A percentile compares a stretch with the other conserved stretches of the same genome.
Evolutionary conservation across 371 early-diverging fungal species (phyloP).

Genomic region (Circinella umbellata): DNA sequence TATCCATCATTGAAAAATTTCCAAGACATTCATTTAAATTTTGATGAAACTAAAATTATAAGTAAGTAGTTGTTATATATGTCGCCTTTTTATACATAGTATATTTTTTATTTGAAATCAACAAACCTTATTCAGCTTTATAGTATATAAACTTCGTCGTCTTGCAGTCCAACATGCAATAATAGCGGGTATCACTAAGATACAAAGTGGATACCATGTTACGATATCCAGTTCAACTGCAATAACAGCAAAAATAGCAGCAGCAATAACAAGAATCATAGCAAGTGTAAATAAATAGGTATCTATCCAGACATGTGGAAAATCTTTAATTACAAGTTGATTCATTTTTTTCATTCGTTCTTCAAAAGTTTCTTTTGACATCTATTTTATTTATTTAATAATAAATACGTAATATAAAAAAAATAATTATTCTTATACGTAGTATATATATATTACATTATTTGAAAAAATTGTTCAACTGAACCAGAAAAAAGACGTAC

Average conservation of each 20-base stretch:
- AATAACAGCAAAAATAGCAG: conserved; percentile 36
- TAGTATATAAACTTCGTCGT: conserved; percentile 30
- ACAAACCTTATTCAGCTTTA: conserved; percentile 21
- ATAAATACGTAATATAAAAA: not conserved
- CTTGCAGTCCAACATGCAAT: conserved; percentile 37
- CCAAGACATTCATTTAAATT: conserved; percentile 29
- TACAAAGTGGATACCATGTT: conserved; percentile 35
- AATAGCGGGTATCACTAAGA: conserved; percentile 29
- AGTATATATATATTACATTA: too few species aligned
- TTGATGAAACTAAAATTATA: conserved; percentile 28
- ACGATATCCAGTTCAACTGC: conserved; percentile 24
- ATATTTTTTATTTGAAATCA: not conserved
- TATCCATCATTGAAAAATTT: conserved; percentile 31
- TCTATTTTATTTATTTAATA: conserved; percentile 13
- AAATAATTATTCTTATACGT: too few species aligned
- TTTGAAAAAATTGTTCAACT: too few species aligned
- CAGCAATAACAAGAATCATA: conserved; percentile 27
- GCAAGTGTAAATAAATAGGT: conserved; percentile 33
- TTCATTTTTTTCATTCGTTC: conserved; percentile 27
- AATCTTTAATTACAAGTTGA: conserved; percentile 23
- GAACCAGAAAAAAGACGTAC: too few species aligned
- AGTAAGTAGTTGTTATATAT: too few species aligned
- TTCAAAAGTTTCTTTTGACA: conserved; percentile 29
- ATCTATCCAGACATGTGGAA: conserved; percentile 39
- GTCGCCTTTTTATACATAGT: too few species aligned